Conservation (phyloP, 108 stramenopile species). For the Fragilariopsis cylindrus region DNA sequence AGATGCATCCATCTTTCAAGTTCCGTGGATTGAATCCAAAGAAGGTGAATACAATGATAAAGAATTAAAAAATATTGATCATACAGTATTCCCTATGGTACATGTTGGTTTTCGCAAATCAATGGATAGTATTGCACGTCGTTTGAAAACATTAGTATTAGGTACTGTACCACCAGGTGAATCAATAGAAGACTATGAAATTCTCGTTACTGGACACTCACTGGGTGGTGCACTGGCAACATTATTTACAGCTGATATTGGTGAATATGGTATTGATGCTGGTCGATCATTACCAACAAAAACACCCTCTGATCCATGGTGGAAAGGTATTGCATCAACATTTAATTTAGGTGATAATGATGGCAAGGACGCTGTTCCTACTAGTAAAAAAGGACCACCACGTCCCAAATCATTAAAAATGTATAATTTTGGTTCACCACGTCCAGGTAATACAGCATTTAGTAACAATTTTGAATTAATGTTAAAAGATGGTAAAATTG, state of each 20-base stretch:
- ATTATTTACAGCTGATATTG: constrained; percentile 74
- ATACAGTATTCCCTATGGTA: constrained; percentile 40
- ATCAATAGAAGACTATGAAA: constrained; percentile 60
- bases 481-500: constrained; percentile 50
- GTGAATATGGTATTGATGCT: constrained; percentile 78
- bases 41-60: constrained; percentile 62
- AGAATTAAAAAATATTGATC: constrained; percentile 16
- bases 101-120: constrained; percentile 80
- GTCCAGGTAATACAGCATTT: constrained; percentile 80
- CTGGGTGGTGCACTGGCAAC: constrained; percentile 86
- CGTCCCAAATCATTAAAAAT: constrained; percentile 65
- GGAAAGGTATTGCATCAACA: constrained; percentile 72
- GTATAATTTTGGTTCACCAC: constrained; percentile 86
- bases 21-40: constrained; percentile 61
- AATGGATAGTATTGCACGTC: constrained; percentile 70
- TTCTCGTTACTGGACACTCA: constrained; percentile 82
- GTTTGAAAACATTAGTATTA: constrained; percentile 79
- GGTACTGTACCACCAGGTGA: constrained; percentile 66
- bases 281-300: constrained; percentile 71
- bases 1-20: constrained; percentile 75
- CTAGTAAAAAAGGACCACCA: constrained; percentile 39
- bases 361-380: constrained; percentile 18
- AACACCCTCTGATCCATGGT: constrained; percentile 73
- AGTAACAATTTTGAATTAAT: constrained; percentile 58
- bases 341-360: constrained; percentile 46